Conservation (phyloP, 495 filamentous ascomycete species). For the Glarea lozoyensis region DNA sequence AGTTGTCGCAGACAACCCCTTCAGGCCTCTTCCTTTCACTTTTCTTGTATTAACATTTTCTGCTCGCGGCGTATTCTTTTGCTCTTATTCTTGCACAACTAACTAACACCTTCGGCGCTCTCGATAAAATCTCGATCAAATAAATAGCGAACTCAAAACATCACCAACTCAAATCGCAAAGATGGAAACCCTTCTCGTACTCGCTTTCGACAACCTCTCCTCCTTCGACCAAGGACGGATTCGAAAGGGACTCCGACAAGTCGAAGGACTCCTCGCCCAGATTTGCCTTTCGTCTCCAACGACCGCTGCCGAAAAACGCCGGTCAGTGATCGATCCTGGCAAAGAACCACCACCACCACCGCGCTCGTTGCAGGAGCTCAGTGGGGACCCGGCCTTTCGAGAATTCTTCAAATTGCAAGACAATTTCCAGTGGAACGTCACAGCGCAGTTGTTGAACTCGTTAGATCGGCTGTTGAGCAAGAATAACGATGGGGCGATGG, state of each 20-base stretch:
- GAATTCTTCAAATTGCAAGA: conserved; percentile 97
- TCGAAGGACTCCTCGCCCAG: conserved; percentile 91
- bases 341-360: conserved; percentile 34
- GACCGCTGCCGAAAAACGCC: conserved; percentile 21
- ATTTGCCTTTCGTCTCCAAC: conserved; percentile 70
- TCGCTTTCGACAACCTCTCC: conserved; percentile 93
- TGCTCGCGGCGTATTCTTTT: background rate
- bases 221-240: conserved; percentile 85
- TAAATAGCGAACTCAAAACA: conserved; percentile 3
- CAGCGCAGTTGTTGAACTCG: conserved; percentile 75
- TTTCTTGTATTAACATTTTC: no score
- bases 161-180: conserved; percentile 6
- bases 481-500: conserved; percentile 71
- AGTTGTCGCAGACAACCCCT: no score
- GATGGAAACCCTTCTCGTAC: conserved; percentile 89
- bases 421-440: conserved; percentile 96
- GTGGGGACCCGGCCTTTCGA: conserved; percentile 80
- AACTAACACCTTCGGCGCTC: background rate
- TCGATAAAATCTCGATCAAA: conserved; percentile 1
- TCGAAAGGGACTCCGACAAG: conserved; percentile 86
- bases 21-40: no score
- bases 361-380: conserved; percentile 60
- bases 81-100: no score
- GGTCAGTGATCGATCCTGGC: conserved; percentile 29
- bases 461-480: conserved; percentile 82